Evolutionary conservation across 1,139 yeast species (phyloP), one percentile per base, ranked within the genome.

Genomic region (Candida albicans): DNA sequence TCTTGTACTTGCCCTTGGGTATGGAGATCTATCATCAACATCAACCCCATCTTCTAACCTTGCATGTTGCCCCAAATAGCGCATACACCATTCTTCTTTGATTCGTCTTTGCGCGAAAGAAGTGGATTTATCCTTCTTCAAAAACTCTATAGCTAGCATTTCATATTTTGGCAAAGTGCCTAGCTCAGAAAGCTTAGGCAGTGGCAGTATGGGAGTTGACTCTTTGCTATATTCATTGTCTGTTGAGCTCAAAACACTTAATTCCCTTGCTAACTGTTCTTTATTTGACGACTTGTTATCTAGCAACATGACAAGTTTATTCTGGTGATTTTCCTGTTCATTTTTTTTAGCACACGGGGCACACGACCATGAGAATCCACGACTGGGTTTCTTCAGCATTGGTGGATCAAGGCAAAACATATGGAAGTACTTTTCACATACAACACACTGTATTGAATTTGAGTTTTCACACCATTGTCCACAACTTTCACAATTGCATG

Each of bases 311-410:
- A 73, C 49, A 45, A 66, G 63, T 30, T 62, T 57, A 38, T 61
- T 65, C 40, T 54, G 56, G 41, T 65, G 65, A 42, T 62, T 60
- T 42, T 61, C 62, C 24, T 59, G 49, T 27, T 64, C 59, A 43
- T 64, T 67, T 31, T 59, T 70, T 52, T 77, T 79, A 14, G 87
- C 75, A 65, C 97, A 90, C 2, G 70, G 62, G 22, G 89, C 93
- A 70, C 97, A 91, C n/a, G 90, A 77, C 97, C 97, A 91, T 6
- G 90, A 87, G 59, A 89, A 87, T 1, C 96, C 96, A 46, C 96
- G 68, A 39, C 89, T 83, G 0, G 96, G 97, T 55, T 87, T 87
- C 52, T 80, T 79, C 42, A 78, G 61, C 36, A 89, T 64, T 0
- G 97, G 97, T 0, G 97, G 96, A 49, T 86, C 90, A 39, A 91